Base-by-base conservation (phyloP, 495 filamentous ascomycete species). In the Margaritispora aquatica region DNA sequence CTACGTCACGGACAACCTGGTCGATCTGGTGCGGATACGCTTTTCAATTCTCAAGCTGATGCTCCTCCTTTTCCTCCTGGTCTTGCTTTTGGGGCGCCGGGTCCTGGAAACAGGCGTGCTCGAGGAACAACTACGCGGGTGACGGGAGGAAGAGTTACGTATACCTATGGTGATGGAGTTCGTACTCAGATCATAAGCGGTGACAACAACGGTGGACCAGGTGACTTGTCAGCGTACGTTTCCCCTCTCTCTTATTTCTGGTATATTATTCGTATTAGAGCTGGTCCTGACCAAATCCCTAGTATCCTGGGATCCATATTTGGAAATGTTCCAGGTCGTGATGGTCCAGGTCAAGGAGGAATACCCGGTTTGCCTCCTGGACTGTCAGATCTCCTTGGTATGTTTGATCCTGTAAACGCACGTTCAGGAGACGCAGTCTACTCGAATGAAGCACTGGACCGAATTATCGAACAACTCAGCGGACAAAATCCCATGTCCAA, bases 371-470 rank as follows among this genome's bases (percentile, higher is more conserved):
- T 65, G 55, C 63, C 63, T n/a, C 48, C 63, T 20, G 58, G 58
- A 29, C 61, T 68, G 29, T 58, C 59, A 20, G 63, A 52, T 20
- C 53, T 82, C 22, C 66, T 88, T 38, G 69, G 74, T 4, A 61
- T 93, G 34, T 69, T 91, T 38, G 84, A 83, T 61, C 75, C 86
- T 27, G 73, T 72, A 20, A 70, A 71, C 27, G 83, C 77, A 8
- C 77, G 78, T 4, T 77, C 81, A 55, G 90, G 90, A 15, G 93
- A 97, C 70, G 89, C 85, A n/a, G 94, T 96, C 1, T 96, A 90
- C 66, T 85, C 87, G 1, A 90, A 97, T 74, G 92, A 94, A 73
- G 91, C 89, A 15, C 73, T 97, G 0, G 93, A 98, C 69, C 84
- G 88, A 29, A 87, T 98, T 58, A 87, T 98, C 44, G 86, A 90